phyloP scores from a whole-genome alignment of 2,329 filamentous ascomycete species.

The Monosporascus sp. region DNA sequence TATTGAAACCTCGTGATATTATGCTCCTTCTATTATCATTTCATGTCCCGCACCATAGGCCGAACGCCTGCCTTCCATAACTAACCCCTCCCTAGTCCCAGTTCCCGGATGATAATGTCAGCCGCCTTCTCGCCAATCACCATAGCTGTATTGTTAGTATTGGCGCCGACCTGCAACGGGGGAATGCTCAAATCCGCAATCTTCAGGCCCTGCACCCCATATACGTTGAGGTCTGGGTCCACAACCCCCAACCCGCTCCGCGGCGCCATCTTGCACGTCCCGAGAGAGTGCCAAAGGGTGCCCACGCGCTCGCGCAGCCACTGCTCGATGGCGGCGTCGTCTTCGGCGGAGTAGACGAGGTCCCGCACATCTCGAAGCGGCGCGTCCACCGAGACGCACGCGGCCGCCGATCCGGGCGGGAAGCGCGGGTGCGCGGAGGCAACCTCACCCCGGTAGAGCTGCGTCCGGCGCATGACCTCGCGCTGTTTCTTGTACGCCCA shows the following conservation, averaged over 20 bases:
- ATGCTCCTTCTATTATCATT: too few species aligned
- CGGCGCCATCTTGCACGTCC: background rate
- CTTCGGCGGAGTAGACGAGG: background rate
- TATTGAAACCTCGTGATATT: too few species aligned
- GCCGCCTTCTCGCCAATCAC: background rate
- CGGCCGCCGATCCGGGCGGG: background rate
- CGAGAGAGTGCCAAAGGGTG: background rate
- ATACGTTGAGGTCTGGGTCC: background rate
- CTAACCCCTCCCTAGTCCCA: background rate
- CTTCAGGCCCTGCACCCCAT: background rate
- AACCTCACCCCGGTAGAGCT: conserved; percentile 40
- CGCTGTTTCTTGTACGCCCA: conserved; percentile 60
- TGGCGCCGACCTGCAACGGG: background rate
- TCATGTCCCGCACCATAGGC: too few species aligned
- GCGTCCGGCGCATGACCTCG: conserved; percentile 49
- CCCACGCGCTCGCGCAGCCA: background rate
- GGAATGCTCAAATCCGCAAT: background rate
- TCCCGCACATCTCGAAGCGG: background rate
- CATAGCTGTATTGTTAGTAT: background rate
- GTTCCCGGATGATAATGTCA: background rate
- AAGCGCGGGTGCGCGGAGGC: conserved; percentile 35
- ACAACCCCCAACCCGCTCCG: background rate
- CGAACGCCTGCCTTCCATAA: too few species aligned
- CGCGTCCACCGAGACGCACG: background rate
- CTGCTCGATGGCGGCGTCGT: background rate